Evolutionary conservation across 1,139 yeast species (phyloP).

Genomic region (Scheffersomyces stambukii): DNA sequence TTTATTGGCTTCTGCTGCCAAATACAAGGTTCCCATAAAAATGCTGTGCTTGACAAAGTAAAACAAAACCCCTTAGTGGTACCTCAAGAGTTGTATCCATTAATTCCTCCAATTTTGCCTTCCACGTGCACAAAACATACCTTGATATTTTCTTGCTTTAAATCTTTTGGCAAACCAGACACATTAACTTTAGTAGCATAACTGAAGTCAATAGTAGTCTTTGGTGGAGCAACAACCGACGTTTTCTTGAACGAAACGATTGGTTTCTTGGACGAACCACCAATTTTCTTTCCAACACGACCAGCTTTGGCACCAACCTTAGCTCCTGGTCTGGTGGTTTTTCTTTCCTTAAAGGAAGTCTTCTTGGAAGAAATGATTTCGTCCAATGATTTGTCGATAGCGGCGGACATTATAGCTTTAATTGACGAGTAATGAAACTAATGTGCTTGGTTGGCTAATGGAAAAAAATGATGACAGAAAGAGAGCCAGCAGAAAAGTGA

Average conservation of each 20-base stretch:
- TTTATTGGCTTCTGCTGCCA: no score
- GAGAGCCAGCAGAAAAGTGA: no score
- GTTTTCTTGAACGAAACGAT: constrained; percentile 36
- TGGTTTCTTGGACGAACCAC: constrained; percentile 26
- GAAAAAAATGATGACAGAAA: no score
- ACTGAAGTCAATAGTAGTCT: constrained; percentile 44
- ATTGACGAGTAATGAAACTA: background rate
- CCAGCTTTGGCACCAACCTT: constrained; percentile 21
- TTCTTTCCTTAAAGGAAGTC: constrained; percentile 26
- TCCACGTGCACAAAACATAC: constrained; percentile 50
- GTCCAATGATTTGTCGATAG: constrained; percentile 88
- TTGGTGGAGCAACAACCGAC: constrained; percentile 24
- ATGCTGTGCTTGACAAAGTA: no score
- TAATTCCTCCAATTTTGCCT: no score
- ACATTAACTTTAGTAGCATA: constrained; percentile 73
- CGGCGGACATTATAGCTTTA: constrained; percentile 45
- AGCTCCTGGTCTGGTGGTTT: constrained; percentile 23
- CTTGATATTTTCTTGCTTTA: constrained; percentile 72
- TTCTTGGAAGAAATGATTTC: constrained; percentile 74
- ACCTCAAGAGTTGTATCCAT: no score
- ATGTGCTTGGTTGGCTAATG: no score
- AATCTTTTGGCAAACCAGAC: constrained; percentile 74
- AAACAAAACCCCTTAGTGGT: no score
- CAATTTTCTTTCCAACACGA: constrained; percentile 29
- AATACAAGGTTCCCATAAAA: no score